Evolutionary conservation across 805 yeast genomes (phyloP).

Genomic region (Pichia scutulata): DNA sequence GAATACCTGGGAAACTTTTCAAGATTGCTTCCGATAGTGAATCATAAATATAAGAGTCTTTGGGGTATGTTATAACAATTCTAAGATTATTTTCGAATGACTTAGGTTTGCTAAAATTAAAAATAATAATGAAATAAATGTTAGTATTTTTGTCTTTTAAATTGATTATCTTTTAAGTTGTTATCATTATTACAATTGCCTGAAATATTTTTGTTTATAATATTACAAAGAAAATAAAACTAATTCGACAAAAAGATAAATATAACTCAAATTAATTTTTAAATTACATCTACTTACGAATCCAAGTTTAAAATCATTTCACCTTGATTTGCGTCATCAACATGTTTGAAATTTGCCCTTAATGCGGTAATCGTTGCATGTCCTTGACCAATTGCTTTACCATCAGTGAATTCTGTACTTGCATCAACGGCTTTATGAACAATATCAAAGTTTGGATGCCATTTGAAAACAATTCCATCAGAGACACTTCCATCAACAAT

Average conservation of each 20-base stretch:
- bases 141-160: not conserved
- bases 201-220: not conserved
- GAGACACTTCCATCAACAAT: conserved; percentile 41
- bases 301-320: conserved; percentile 39
- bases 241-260: not conserved
- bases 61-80: conserved; percentile 32
- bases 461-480: conserved; percentile 47
- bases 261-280: not conserved
- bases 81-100: not conserved
- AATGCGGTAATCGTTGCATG: conserved; percentile 61
- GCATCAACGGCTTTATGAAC: conserved; percentile 48
- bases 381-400: conserved; percentile 58
- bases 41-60: conserved; percentile 33
- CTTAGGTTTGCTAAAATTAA: not conserved
- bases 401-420: conserved; percentile 50
- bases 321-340: conserved; percentile 41
- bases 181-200: not conserved
- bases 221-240: conserved; percentile 1
- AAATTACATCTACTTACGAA: not conserved
- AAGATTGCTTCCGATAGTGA: conserved; percentile 35
- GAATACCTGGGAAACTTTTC: conserved; percentile 8
- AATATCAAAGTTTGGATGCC: conserved; percentile 77
- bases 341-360: conserved; percentile 59
- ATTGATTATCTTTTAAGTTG: not conserved
- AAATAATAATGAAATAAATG: not conserved